These are phyloP conservation scores for Hirschioporus abietinus DNA, from an alignment of 768 basidiomycete species.

Conservation along the genomic window DNA sequence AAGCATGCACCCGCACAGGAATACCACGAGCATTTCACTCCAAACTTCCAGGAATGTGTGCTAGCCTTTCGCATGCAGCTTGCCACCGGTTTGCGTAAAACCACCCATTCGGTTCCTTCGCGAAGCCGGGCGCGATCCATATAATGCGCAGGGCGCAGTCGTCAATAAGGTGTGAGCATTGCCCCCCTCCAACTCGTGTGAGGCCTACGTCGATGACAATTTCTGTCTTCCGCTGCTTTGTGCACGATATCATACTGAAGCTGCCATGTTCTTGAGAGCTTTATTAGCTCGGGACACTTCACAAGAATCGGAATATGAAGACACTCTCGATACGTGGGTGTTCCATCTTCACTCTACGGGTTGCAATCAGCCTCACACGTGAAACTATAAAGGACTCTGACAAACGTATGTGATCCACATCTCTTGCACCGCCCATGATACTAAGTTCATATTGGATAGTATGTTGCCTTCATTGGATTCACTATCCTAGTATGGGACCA, in stretches of 20 bases:
- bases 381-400: background rate
- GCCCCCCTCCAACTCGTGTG: background rate
- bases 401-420: background rate
- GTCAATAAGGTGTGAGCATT: background rate
- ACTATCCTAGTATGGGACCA: conserved; percentile 53
- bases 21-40: background rate
- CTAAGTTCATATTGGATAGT: conserved; percentile 25
- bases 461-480: conserved; percentile 47
- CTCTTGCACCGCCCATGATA: background rate
- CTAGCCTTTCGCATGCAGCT: background rate
- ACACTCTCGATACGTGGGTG: background rate
- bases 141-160: background rate
- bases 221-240: background rate
- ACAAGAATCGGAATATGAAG: background rate
- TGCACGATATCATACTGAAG: background rate
- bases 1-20: background rate
- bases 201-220: background rate
- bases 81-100: background rate
- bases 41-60: background rate
- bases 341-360: background rate
- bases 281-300: background rate
- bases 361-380: background rate
- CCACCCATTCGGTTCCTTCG: background rate
- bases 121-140: background rate
- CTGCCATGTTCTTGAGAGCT: background rate